Evolutionary conservation across 1,284 basidiomycete genomes (phyloP), one percentile per base, ranked within the genome.

Genomic region (Cryptococcus sp.): DNA sequence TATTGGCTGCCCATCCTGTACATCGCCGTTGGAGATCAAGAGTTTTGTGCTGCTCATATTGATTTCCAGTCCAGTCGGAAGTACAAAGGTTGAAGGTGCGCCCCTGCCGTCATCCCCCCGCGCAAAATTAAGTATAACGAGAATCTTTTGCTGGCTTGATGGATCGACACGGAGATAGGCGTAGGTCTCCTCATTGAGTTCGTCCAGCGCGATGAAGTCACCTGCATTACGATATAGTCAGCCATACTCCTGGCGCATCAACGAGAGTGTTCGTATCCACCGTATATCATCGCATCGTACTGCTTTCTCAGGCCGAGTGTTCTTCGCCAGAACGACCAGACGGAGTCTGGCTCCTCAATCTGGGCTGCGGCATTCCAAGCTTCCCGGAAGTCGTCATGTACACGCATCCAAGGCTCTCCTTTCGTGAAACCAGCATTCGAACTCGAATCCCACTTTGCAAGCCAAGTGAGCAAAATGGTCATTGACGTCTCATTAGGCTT

Each of bases 361-460:
- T 81, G 79, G 0, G 59, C 63, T 4, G 64, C 77, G 34, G 78
- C 74, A 63, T 81, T 81, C 71, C 77, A 70, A n/a, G 58, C 56
- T 8, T 77, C 66, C n/a, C 62, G 63, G 69, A 85, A 88, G 65
- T 89, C 87, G 50, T 88, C 86, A 67, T 89, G 87, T 13, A 88
- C 84, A 13, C 86, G 79, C 87, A 90, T 90, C 89, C 88, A 91
- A 0, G 88, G 86, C 13, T 76, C 81, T 17, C 65, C 65, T 19
- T 82, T 84, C 0, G 83, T 81, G 75, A 90, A 90, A 0, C 89
- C 88, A 0, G 81, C 87, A 59, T 89, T 80, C 16, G 78, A 54
- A 0, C 79, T 78, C 3, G 78, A 63, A 58, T 86, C 80, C 88
- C 89, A 90, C 84, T 88, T 62, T 34, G 41, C n/a, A 29, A 29